These are phyloP conservation scores for Lactarius tabidus DNA, from an alignment of 768 basidiomycete genomes.

Conservation along the genomic window DNA sequence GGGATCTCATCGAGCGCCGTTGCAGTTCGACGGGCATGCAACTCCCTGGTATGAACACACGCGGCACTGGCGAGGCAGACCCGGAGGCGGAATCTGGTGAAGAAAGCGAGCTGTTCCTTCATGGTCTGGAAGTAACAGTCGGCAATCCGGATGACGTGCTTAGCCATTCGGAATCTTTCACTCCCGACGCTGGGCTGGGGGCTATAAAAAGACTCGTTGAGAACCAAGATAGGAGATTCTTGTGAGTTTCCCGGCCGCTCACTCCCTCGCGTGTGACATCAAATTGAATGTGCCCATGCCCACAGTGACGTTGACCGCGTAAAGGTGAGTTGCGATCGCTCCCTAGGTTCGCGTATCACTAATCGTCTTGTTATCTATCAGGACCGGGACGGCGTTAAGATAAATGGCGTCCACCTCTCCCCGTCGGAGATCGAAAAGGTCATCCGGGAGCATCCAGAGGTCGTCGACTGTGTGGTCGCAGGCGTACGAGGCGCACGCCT, in stretches of 20 bases:
- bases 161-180: slow-evolving; percentile 61
- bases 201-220: slow-evolving; percentile 67
- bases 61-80: slow-evolving; percentile 54
- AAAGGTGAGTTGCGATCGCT: slow-evolving; percentile 44
- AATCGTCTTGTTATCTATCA: slow-evolving; percentile 29
- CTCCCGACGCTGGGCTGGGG: slow-evolving; percentile 60
- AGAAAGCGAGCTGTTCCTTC: slow-evolving; percentile 60
- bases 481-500: slow-evolving; percentile 71
- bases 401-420: slow-evolving; percentile 74
- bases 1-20: slow-evolving; percentile 24
- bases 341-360: neutral
- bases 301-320: slow-evolving; percentile 65
- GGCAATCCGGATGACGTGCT: slow-evolving; percentile 71
- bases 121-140: slow-evolving; percentile 48
- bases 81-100: slow-evolving; percentile 49
- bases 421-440: slow-evolving; percentile 72
- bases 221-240: slow-evolving; percentile 58
- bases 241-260: slow-evolving; percentile 38
- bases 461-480: slow-evolving; percentile 66
- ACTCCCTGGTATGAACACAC: slow-evolving; percentile 58
- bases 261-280: neutral
- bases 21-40: slow-evolving; percentile 52
- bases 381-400: slow-evolving; percentile 74
- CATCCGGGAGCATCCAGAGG: slow-evolving; percentile 56
- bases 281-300: neutral